Conservation (phyloP, 352 stramenopile species). For the Pythium periplocum region DNA sequence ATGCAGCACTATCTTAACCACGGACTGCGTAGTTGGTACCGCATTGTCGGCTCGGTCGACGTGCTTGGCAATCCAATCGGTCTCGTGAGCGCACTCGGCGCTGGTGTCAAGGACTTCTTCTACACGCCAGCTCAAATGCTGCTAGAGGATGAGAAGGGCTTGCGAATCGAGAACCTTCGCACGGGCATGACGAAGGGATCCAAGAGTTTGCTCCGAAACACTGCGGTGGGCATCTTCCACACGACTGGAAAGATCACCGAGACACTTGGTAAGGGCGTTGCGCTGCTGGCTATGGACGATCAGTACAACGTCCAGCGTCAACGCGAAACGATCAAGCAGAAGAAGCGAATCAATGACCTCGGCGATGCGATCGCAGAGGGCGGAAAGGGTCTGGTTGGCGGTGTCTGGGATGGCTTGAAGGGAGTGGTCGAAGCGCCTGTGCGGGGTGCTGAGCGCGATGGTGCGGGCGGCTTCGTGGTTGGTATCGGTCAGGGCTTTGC, state of each 20-base stretch:
- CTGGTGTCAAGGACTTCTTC: slow-evolving; percentile 93
- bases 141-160: slow-evolving; percentile 83
- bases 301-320: slow-evolving; percentile 84
- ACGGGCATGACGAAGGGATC: slow-evolving; percentile 86
- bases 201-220: slow-evolving; percentile 84
- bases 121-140: slow-evolving; percentile 92
- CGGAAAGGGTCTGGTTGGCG: slow-evolving; percentile 68
- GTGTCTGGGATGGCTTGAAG: slow-evolving; percentile 81
- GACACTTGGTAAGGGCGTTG: slow-evolving; percentile 83
- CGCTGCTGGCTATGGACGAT: slow-evolving; percentile 82
- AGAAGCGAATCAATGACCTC: slow-evolving; percentile 74
- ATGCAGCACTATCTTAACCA: slow-evolving; percentile 87
- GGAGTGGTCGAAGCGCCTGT: slow-evolving; percentile 74
- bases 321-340: slow-evolving; percentile 63
- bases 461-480: slow-evolving; percentile 75
- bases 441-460: slow-evolving; percentile 67
- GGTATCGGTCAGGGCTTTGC: slow-evolving; percentile 82
- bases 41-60: slow-evolving; percentile 87
- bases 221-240: slow-evolving; percentile 85
- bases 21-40: slow-evolving; percentile 80
- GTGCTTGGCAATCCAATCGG: slow-evolving; percentile 89
- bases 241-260: slow-evolving; percentile 88
- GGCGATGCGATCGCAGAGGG: slow-evolving; percentile 80
- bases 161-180: slow-evolving; percentile 82
- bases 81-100: slow-evolving; percentile 84